Evolutionary conservation across 768 basidiomycete species (phyloP).

Genomic region (Suillus discolor): DNA sequence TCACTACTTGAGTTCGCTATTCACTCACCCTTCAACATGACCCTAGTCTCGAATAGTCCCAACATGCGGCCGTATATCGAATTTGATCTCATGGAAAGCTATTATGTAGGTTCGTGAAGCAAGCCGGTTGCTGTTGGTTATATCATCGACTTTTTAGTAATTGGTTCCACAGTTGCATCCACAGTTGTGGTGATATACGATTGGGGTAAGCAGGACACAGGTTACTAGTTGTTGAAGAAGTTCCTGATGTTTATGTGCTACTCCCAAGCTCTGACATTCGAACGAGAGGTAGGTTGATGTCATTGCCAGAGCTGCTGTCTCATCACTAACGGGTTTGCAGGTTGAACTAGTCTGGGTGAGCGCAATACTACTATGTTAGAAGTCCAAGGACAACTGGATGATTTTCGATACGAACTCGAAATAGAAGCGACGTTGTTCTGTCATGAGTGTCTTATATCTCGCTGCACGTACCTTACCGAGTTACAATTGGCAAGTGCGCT

Average conservation of each 20-base stretch:
- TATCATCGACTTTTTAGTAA: not conserved
- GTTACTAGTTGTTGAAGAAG: not conserved
- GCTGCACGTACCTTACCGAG: not conserved
- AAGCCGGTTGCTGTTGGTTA: not conserved
- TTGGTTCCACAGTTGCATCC: not conserved
- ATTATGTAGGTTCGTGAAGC: not conserved
- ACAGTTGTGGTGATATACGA: not conserved
- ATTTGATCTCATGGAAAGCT: not conserved
- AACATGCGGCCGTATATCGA: not conserved
- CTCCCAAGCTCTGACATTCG: not conserved
- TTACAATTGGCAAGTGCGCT: not conserved
- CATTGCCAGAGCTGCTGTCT: not conserved
- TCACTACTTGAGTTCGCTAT: not conserved
- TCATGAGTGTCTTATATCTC: not conserved
- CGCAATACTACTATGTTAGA: not conserved
- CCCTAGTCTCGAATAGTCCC: not conserved
- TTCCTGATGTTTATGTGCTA: not conserved
- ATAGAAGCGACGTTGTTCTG: not conserved
- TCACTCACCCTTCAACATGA: not conserved
- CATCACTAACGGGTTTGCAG: not conserved
- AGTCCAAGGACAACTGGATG: not conserved
- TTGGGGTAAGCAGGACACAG: not conserved
- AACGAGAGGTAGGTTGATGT: not conserved
- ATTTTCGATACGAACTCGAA: not conserved
- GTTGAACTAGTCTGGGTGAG: not conserved